phyloP scores from a whole-genome alignment of 176 grass and related monocot genomes.

The Musa troglodytarum region DNA sequence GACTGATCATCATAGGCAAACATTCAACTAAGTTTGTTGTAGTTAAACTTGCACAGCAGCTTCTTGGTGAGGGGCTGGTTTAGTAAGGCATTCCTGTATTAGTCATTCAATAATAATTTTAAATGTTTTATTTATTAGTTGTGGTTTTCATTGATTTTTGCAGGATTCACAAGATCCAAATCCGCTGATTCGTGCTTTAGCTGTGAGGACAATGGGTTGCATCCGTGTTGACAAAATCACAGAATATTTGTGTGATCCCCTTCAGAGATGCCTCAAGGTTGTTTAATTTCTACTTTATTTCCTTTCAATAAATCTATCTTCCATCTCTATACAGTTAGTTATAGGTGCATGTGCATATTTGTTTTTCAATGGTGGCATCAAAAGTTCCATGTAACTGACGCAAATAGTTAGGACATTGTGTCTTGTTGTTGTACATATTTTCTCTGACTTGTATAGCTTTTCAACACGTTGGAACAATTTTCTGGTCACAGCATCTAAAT shows the following conservation, averaged over 20 bases:
- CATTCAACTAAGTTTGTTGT: background rate
- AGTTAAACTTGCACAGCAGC: background rate
- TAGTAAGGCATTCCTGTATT: background rate
- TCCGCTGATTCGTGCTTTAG: conserved; percentile 93
- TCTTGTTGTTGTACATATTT: background rate
- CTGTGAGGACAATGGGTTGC: conserved; percentile 99
- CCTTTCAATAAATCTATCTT: too few species aligned
- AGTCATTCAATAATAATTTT: background rate
- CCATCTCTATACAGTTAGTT: background rate
- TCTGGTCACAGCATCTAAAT: background rate
- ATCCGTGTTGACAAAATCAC: conserved; percentile 99
- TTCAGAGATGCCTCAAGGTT: conserved; percentile 99
- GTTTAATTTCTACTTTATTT: background rate
- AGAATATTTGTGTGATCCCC: conserved; percentile 96
- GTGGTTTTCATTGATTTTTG: background rate
- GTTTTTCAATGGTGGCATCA: too few species aligned
- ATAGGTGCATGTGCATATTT: background rate
- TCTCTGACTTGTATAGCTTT: background rate
- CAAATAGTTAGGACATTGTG: too few species aligned
- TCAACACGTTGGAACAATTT: background rate
- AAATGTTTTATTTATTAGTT: background rate
- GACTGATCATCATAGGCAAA: background rate
- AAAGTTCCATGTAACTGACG: too few species aligned
- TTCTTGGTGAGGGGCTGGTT: too few species aligned
- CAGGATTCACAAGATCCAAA: conserved; percentile 99